Conservation (phyloP, 805 yeast species). For the Kuraishia floccosa region DNA sequence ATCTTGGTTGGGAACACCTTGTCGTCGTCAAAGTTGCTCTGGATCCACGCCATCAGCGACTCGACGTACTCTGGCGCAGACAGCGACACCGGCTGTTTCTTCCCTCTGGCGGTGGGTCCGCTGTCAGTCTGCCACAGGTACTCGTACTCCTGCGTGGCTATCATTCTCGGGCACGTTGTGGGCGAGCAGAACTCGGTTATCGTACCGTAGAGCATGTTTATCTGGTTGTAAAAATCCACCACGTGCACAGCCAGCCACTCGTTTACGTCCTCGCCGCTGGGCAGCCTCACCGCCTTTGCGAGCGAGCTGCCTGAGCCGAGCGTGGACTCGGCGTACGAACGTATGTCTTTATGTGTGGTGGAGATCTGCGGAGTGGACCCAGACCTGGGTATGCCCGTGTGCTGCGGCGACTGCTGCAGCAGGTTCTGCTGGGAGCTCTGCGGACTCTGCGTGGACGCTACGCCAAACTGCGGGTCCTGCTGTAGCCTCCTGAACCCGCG, state of each 20-base stretch:
- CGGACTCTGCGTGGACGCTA: no score
- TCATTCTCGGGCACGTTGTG: slow-evolving; percentile 90
- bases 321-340: slow-evolving; percentile 89
- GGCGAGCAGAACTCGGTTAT: slow-evolving; percentile 97
- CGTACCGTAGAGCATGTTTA: slow-evolving; percentile 92
- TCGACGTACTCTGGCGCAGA: slow-evolving; percentile 96
- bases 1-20: slow-evolving; percentile 79
- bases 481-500: no score
- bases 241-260: slow-evolving; percentile 98
- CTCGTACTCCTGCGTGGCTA: slow-evolving; percentile 94
- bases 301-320: slow-evolving; percentile 86
- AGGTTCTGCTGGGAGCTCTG: no score
- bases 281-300: slow-evolving; percentile 87
- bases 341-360: slow-evolving; percentile 56
- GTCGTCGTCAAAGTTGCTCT: slow-evolving; percentile 85
- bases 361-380: no score
- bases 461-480: no score
- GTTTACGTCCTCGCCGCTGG: slow-evolving; percentile 81
- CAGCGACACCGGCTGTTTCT: slow-evolving; percentile 70
- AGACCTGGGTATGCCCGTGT: no score
- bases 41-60: slow-evolving; percentile 90
- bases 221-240: slow-evolving; percentile 94
- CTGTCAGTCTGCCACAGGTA: slow-evolving; percentile 95
- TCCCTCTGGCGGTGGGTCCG: slow-evolving; percentile 23
- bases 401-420: no score